Evolutionary conservation across 106 monocot species (phyloP).

Genomic region (Dendrobium catenatum): DNA sequence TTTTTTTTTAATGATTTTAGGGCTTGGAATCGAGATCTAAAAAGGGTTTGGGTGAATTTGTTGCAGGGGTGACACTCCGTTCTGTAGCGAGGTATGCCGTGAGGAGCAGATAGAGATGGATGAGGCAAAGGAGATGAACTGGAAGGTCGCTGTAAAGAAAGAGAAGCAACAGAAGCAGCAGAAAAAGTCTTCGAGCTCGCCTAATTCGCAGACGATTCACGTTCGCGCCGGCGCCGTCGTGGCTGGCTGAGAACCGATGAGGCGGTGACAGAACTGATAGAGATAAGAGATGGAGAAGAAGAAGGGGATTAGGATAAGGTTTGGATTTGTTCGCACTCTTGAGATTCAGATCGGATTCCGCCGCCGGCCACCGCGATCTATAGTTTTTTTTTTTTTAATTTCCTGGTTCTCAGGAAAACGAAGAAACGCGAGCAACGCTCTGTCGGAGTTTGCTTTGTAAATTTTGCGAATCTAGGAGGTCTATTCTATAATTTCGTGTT

Average conservation of each 20-base stretch:
- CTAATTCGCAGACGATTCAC: neutral
- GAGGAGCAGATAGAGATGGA: slow-evolving; percentile 39
- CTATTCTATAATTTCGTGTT: neutral
- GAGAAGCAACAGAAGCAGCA: neutral
- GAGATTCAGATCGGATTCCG: neutral
- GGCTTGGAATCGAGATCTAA: neutral
- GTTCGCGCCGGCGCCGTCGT: slow-evolving; percentile 3
- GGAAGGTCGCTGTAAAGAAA: neutral
- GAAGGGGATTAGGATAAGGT: neutral
- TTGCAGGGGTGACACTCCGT: slow-evolving; percentile 32
- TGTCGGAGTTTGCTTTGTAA: neutral
- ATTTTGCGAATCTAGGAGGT: neutral
- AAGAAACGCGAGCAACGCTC: no score
- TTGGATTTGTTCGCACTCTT: neutral
- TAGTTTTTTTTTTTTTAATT: neutral
- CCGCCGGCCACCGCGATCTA: neutral
- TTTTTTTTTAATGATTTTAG: neutral
- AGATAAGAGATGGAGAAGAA: neutral
- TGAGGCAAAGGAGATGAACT: slow-evolving; percentile 1
- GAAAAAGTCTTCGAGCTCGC: neutral
- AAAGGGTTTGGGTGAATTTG: neutral
- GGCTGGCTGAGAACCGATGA: neutral
- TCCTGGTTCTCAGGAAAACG: neutral
- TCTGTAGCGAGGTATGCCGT: slow-evolving; percentile 54
- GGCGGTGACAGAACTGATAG: neutral